These are phyloP conservation scores for Platismatia glauca DNA, from an alignment of 495 filamentous ascomycete species.

Conservation along the genomic window DNA sequence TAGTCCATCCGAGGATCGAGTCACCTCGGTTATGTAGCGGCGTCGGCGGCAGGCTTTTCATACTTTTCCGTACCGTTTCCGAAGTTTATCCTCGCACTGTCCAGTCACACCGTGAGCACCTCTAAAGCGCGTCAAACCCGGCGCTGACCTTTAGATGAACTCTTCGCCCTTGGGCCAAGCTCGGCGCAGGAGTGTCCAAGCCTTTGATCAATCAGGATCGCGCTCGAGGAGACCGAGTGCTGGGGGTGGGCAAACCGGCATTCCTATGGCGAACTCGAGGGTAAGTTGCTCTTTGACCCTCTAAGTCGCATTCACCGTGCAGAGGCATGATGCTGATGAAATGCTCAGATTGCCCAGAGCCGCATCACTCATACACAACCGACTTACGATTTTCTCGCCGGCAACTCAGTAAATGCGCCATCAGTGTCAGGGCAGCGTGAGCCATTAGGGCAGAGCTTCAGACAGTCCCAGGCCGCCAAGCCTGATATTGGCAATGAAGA, in stretches of 20 bases:
- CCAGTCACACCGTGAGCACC: neutral
- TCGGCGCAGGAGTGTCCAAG: slow-evolving; percentile 18
- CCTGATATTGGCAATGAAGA: slow-evolving; percentile 47
- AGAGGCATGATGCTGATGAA: neutral
- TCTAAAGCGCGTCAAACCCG: neutral
- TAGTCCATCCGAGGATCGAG: no score
- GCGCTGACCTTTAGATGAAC: slow-evolving; percentile 18
- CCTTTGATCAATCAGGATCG: slow-evolving; percentile 5
- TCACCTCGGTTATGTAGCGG: no score
- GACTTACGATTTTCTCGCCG: slow-evolving; percentile 53
- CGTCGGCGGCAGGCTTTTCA: no score
- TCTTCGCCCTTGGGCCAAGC: slow-evolving; percentile 23
- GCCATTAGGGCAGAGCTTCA: slow-evolving; percentile 30
- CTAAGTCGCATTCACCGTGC: neutral
- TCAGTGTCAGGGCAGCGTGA: slow-evolving; percentile 10
- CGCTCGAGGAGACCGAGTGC: slow-evolving; percentile 10
- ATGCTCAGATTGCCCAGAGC: slow-evolving; percentile 19
- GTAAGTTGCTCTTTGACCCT: slow-evolving; percentile 13
- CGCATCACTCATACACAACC: slow-evolving; percentile 42
- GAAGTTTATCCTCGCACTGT: no score
- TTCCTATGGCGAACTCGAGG: slow-evolving; percentile 25
- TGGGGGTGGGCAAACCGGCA: slow-evolving; percentile 14
- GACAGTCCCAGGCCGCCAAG: slow-evolving; percentile 29
- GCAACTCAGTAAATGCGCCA: slow-evolving; percentile 33
- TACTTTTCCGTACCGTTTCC: no score